A percentile compares a stretch with the other conserved stretches of the same genome.
Evolutionary conservation across 345 rosid genomes (phyloP).

Genomic region (Syzygium grande): DNA sequence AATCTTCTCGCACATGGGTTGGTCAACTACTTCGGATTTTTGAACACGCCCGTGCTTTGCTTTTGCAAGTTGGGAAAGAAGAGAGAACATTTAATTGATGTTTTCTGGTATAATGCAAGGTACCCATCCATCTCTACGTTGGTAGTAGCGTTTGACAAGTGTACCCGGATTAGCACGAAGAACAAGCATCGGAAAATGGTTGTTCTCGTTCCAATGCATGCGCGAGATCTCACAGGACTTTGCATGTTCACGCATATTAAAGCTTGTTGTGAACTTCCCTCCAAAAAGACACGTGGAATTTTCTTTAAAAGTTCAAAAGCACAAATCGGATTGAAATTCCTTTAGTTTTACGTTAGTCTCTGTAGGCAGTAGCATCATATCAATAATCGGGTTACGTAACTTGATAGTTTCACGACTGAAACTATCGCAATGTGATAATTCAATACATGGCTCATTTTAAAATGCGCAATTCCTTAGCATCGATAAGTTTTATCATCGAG

Average conservation of each 20-base stretch:
- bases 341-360: neutral
- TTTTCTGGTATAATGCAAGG: neutral
- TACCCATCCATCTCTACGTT: neutral
- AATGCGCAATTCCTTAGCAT: neutral
- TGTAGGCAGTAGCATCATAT: neutral
- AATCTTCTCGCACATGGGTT: neutral
- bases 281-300: neutral
- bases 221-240: neutral
- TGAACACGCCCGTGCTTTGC: neutral
- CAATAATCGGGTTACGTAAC: neutral
- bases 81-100: neutral
- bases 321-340: neutral
- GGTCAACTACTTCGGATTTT: neutral
- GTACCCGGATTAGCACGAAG: neutral
- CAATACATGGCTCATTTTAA: neutral
- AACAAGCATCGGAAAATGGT: neutral
- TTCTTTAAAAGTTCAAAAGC: neutral
- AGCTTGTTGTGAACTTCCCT: neutral
- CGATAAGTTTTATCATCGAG: neutral
- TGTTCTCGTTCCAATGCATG: neutral
- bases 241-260: neutral
- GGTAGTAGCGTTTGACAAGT: neutral
- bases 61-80: neutral
- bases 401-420: neutral
- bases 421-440: neutral